A percentile compares a stretch with the other conserved stretches of the same genome.
These are phyloP conservation scores for Cajanus cajan DNA, from an alignment of 306 rosid genomes.

Conservation along the genomic window DNA sequence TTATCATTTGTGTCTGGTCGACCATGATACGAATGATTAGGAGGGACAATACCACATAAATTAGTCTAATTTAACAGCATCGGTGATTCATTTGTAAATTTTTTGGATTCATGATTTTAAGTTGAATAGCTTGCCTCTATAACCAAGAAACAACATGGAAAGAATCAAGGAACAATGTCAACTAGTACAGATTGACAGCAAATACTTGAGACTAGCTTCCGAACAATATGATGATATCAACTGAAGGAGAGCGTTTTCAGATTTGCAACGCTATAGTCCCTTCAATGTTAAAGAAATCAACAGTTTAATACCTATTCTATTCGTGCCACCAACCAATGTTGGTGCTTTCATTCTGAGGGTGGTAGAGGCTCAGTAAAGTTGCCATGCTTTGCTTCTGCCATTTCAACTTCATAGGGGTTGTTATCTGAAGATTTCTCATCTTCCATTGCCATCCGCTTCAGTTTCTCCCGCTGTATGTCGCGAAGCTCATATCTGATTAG, in stretches of 20 bases:
- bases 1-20: not conserved
- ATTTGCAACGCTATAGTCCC: not conserved
- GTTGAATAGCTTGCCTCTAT: not conserved
- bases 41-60: not conserved
- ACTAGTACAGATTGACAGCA: not conserved
- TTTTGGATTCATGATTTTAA: not conserved
- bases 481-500: constrained; percentile 74
- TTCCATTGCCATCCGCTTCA: constrained; percentile 54
- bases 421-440: constrained; percentile 52
- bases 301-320: constrained; percentile 16
- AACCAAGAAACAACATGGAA: not conserved
- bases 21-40: not conserved
- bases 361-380: constrained; percentile 33
- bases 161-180: constrained; percentile 13
- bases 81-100: not conserved
- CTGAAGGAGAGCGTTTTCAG: not conserved
- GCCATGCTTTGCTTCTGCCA: constrained; percentile 64
- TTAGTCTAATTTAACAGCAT: not conserved
- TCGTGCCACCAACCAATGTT: constrained; percentile 14
- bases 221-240: constrained; percentile 15
- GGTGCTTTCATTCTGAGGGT: constrained; percentile 38
- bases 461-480: constrained; percentile 58
- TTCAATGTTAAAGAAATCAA: not conserved
- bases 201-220: not conserved
- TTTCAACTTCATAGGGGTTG: constrained; percentile 66